Percentiles rank a stretch among this genome's conserved stretches.
These are phyloP conservation scores for Allomyces macrogynus DNA, from an alignment of 192 early-diverging fungal species.

Conservation along the genomic window DNA sequence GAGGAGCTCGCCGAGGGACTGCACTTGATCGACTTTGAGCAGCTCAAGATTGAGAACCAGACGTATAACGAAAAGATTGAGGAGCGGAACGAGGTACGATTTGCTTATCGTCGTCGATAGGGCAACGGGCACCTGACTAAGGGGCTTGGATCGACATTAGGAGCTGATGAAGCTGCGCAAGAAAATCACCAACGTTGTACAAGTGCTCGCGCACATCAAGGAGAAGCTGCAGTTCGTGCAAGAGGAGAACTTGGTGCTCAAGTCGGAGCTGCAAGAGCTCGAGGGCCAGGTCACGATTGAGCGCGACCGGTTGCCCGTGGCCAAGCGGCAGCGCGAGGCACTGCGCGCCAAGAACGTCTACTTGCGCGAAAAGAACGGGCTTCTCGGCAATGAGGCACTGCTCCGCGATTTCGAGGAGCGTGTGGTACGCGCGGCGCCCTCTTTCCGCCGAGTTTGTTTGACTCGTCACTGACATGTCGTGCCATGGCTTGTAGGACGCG, in stretches of 20 bases:
- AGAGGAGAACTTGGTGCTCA: slow-evolving; percentile 17
- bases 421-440: slow-evolving; percentile 13
- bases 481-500: neutral
- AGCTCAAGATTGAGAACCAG: slow-evolving; percentile 42
- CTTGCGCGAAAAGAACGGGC: slow-evolving; percentile 25
- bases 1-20: slow-evolving; percentile 42
- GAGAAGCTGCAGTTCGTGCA: slow-evolving; percentile 40
- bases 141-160: neutral
- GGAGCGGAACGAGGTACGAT: slow-evolving; percentile 27
- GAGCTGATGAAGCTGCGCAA: slow-evolving; percentile 37
- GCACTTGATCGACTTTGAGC: slow-evolving; percentile 44
- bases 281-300: slow-evolving; percentile 21
- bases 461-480: too few relatives aligned
- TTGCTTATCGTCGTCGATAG: neutral
- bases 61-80: slow-evolving; percentile 48
- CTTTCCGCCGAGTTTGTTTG: too few relatives aligned
- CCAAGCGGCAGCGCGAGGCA: slow-evolving; percentile 20
- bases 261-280: slow-evolving; percentile 11
- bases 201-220: slow-evolving; percentile 40
- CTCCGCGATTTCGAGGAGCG: slow-evolving; percentile 31
- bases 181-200: slow-evolving; percentile 40
- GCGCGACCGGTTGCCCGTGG: slow-evolving; percentile 22
- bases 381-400: slow-evolving; percentile 25
- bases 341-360: slow-evolving; percentile 16
- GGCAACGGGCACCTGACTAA: too few relatives aligned